Conservation (phyloP, 441 rosid genomes). For the Syzygium syzygioides region DNA sequence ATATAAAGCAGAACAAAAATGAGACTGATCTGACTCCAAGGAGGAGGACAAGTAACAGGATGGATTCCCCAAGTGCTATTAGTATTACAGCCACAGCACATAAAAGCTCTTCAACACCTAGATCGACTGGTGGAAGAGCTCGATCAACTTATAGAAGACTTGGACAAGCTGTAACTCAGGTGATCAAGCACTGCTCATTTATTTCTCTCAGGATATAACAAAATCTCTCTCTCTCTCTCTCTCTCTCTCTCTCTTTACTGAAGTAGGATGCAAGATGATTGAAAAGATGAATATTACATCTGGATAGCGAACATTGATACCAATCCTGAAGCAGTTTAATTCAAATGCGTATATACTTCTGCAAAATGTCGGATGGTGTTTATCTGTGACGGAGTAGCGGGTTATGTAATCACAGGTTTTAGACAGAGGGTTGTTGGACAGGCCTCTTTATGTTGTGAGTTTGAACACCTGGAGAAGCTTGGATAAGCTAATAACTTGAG, state of each 20-base stretch:
- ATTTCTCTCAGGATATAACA: not conserved
- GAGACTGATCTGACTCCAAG: slow-evolving; percentile 14
- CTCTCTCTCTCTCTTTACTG: not conserved
- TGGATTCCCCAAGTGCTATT: slow-evolving; percentile 5
- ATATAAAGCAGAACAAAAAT: slow-evolving; percentile 14
- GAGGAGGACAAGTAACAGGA: slow-evolving; percentile 15
- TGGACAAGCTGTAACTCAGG: slow-evolving; percentile 61
- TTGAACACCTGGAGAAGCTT: not conserved
- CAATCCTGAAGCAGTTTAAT: not conserved
- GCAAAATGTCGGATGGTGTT: not conserved
- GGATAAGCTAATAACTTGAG: not conserved
- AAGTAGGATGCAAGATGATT: not conserved
- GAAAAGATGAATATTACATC: not conserved
- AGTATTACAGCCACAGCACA: slow-evolving; percentile 16
- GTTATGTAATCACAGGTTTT: not conserved
- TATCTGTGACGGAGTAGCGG: not conserved
- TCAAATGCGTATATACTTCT: not conserved
- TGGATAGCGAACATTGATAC: not conserved
- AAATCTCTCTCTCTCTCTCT: not conserved
- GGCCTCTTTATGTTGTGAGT: not conserved
- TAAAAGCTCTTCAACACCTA: slow-evolving; percentile 22
- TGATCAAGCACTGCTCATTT: slow-evolving; percentile 16
- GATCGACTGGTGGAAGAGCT: slow-evolving; percentile 23
- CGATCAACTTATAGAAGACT: slow-evolving; percentile 38
- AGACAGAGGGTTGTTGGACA: not conserved